Evolutionary conservation across 345 rosid genomes (phyloP).

Genomic region (Acer saccharum): DNA sequence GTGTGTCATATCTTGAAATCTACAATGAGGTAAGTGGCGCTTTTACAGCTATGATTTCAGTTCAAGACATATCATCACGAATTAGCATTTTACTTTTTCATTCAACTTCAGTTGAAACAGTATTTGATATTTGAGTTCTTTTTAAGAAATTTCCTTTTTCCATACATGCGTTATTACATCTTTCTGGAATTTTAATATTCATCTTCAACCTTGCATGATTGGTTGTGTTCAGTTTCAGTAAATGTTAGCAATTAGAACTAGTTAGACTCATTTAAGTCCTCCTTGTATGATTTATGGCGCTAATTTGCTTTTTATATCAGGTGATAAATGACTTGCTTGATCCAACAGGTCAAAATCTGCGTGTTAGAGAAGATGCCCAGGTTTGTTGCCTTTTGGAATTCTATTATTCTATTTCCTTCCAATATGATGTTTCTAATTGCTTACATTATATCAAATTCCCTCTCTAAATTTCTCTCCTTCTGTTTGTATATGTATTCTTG

Average conservation of each 20-base stretch:
- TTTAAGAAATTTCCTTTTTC: not conserved
- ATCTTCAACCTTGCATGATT: not conserved
- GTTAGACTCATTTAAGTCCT: not conserved
- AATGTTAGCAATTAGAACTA: not conserved
- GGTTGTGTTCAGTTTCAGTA: not conserved
- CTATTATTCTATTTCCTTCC: not conserved
- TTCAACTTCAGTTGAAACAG: not conserved
- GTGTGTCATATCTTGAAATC: conserved; percentile 98
- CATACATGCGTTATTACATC: not conserved
- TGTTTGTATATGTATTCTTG: not conserved
- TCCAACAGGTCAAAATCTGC: conserved; percentile 99
- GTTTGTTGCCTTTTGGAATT: conserved; percentile 36
- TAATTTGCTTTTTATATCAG: conserved; percentile 47
- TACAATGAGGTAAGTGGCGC: conserved; percentile 83
- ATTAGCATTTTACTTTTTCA: conserved; percentile 6
- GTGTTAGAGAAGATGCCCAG: conserved; percentile 99
- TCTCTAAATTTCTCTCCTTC: not conserved
- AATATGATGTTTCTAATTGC: conserved; percentile 3
- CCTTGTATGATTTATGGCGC: conserved; percentile 18
- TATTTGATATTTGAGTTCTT: not conserved
- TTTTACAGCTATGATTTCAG: conserved; percentile 11
- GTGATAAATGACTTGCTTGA: conserved; percentile 99
- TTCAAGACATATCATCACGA: not conserved
- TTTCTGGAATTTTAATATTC: not conserved
- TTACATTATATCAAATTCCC: not conserved